Evolutionary conservation across 192 early-diverging fungal species (phyloP), one percentile per base, ranked within the genome.

Genomic region (Rhizophagus prolifer): DNA sequence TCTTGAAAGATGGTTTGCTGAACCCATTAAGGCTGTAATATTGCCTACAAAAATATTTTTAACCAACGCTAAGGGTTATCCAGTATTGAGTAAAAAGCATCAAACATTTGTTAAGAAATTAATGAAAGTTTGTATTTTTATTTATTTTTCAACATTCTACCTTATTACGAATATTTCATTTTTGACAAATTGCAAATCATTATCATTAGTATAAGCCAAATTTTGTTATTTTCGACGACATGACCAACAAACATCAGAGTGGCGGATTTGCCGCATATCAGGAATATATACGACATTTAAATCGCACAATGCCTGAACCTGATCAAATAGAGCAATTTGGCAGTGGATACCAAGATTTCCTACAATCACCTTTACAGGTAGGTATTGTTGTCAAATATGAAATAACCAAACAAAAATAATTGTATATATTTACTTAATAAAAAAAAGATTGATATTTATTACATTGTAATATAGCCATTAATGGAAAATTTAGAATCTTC

Each of bases 401-500:
- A n/a, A n/a, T n/a, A n/a, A n/a, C n/a, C n/a, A n/a, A n/a, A n/a
- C n/a, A n/a, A n/a, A n/a, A 10, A 9, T 38, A 36, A 31, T n/a
- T 31, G 6, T 36, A 36, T 38, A 38, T 38, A 38, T 38, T 8
- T 38, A 36, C 7, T 36, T 31, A 31, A 31, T 31, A 3, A 14
- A 23, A 31, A 50, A 75, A 21, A 46, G 8, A 62, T 13, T 74
- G 23, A 62, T 75, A 30, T 19, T 64, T 31, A 19, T 60, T 28
- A 4, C 16, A 25, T 67, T 19, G 2, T 77, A n/a, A 38, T 26
- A 58, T 84, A 95, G 88, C 98, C 98, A 13, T 85, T 99, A 30
- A 95, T 95, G 91, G 95, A 98, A 76, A 94, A 99, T 77, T 86
- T 99, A 41, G 96, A 95, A 63, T 93, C 94, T 9, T 90, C 88